Percentiles rank a stretch among this genome's conserved stretches.
Evolutionary conservation across 2,329 filamentous ascomycete genomes (phyloP).

Genomic region (Aspergillus eucalypticola): DNA sequence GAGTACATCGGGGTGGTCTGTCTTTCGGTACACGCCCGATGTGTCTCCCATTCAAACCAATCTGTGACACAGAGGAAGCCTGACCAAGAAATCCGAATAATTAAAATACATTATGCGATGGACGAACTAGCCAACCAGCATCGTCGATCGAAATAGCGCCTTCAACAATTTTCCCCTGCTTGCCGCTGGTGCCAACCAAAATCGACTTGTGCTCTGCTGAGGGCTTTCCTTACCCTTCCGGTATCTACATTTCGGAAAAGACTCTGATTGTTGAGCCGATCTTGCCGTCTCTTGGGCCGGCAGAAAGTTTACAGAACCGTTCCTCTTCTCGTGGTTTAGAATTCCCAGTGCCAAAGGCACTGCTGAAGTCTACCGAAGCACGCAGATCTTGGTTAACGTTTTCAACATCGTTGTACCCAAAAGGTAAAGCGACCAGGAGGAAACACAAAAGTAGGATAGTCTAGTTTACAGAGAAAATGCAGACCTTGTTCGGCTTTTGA

Average conservation of each 20-base stretch:
- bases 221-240: conserved; percentile 16
- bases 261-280: conserved; percentile 20
- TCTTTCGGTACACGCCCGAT: conserved; percentile 26
- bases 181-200: conserved; percentile 27
- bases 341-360: conserved; percentile 10
- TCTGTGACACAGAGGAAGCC: neutral
- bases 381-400: conserved; percentile 11
- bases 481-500: conserved; percentile 17
- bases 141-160: conserved; percentile 17
- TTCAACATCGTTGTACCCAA: neutral
- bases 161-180: conserved; percentile 23
- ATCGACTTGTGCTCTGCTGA: conserved; percentile 10
- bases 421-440: neutral
- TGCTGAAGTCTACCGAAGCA: conserved; percentile 10
- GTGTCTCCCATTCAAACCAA: conserved; percentile 15
- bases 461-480: conserved; percentile 1
- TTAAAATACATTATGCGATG: conserved; percentile 4
- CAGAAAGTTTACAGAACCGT: conserved; percentile 14
- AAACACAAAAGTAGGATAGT: conserved; percentile 2
- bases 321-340: conserved; percentile 11
- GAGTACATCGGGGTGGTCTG: conserved; percentile 16
- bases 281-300: conserved; percentile 20
- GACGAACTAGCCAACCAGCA: conserved; percentile 14
- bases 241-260: conserved; percentile 23
- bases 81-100: conserved; percentile 1